Percentiles rank a stretch among this genome's conserved stretches.
phyloP scores from a whole-genome alignment of 2,329 filamentous ascomycete species.

The Hypoxylon sp. region DNA sequence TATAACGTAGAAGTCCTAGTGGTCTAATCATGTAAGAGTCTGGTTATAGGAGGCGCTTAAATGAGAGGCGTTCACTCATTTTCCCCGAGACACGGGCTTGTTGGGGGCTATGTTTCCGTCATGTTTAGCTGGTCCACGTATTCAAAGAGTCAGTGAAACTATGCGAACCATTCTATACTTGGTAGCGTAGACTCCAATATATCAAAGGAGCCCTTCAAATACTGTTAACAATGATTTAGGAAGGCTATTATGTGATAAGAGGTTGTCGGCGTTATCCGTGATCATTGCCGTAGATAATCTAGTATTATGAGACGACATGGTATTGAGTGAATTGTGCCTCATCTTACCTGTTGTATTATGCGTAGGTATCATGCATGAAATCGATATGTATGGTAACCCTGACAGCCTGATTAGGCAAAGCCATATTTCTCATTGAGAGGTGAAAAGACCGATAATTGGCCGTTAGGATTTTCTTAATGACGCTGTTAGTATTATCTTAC shows the following conservation, averaged over 20 bases:
- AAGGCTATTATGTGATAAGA: neutral
- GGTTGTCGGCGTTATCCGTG: neutral
- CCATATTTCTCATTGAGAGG: conserved; percentile 3
- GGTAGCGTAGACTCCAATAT: neutral
- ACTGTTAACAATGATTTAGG: neutral
- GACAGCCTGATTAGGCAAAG: conserved; percentile 24
- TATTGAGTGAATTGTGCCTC: neutral
- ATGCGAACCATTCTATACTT: neutral
- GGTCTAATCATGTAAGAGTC: neutral
- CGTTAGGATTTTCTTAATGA: conserved; percentile 9
- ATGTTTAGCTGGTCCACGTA: no score
- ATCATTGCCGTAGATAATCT: neutral
- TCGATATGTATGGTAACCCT: conserved; percentile 7
- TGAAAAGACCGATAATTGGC: conserved; percentile 16
- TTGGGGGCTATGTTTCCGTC: no score
- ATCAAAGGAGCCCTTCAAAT: neutral
- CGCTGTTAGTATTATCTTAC: conserved; percentile 22
- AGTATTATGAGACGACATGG: neutral
- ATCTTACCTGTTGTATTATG: neutral
- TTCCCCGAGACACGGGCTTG: no score
- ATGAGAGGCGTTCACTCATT: no score
- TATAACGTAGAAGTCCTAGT: neutral
- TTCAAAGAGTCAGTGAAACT: neutral
- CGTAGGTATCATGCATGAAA: conserved; percentile 3
- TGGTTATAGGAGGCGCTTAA: no score